phyloP scores from a whole-genome alignment of 164 flowering plant species.

The Piper longum region DNA sequence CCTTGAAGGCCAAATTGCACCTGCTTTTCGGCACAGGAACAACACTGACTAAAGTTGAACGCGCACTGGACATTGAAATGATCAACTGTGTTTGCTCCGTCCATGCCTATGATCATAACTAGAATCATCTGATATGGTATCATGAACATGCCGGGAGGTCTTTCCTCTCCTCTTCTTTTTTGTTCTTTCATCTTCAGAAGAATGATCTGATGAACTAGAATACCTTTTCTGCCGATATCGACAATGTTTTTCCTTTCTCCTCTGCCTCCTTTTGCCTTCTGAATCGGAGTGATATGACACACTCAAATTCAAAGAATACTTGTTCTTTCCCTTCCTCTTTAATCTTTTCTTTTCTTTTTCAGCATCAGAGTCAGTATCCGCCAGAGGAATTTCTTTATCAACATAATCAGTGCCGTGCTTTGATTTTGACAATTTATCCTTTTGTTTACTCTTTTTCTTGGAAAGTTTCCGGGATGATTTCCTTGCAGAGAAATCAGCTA shows the following conservation, averaged over 20 bases:
- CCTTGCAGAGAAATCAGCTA: conserved; percentile 34
- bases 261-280: neutral
- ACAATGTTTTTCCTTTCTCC: neutral
- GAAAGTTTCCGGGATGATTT: conserved; percentile 26
- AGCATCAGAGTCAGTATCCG: conserved; percentile 16
- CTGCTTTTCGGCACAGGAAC: no score
- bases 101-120: conserved; percentile 10
- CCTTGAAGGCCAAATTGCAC: no score
- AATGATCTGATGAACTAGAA: neutral
- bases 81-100: conserved; percentile 8
- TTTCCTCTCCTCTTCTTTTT: conserved; percentile 13
- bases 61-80: no score
- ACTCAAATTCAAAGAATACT: conserved; percentile 15
- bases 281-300: conserved; percentile 17
- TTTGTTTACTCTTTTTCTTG: conserved; percentile 39
- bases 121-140: conserved; percentile 18
- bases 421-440: conserved; percentile 17
- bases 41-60: no score
- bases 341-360: conserved; percentile 17
- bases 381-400: conserved; percentile 11
- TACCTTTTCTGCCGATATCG: neutral
- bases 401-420: conserved; percentile 8
- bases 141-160: conserved; percentile 10
- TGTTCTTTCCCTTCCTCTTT: conserved; percentile 14
- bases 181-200: neutral